Base-by-base conservation (phyloP, 2,329 filamentous ascomycete genomes). In the Diaporthe citri region DNA sequence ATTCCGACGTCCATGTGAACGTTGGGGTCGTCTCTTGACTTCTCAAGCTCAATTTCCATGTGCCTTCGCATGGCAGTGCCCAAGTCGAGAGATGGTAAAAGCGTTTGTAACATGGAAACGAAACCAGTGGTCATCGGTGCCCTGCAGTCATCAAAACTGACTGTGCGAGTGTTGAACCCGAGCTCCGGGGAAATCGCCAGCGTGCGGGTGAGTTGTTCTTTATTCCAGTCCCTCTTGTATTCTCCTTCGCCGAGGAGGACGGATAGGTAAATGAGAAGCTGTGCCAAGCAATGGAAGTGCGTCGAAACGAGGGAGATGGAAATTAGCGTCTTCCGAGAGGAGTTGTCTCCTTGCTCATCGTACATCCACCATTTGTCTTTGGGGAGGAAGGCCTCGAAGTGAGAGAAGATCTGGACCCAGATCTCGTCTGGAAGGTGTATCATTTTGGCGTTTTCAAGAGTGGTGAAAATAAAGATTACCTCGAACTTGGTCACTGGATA, bases 391-490 rank as follows among this genome's bases (percentile, higher is more conserved):
- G 12, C 25, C 6, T 17, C 22, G 10, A 22, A 13, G 6, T 60
- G 20, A 9, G 56, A 39, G 34, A 60, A 60, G 22, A 60, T 60
- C 13, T 60, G 56, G 34, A 41, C 34, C 56, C 34, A 60, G 34
- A 60, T 41, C 22, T 60, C 56, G 56, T 60, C 56, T 3, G 56
- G 56, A 41, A 60, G 20, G 2, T 34, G 56, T 34, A 6, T 13
- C 56, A 60, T 60, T 2, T 39, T 60, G 20, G 34, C 22, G 56
- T 25, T 10, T 17, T 25, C 22, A 41, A 22, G 22, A 15, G 9
- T 2, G 5, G 12, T 12, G 8, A 13, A 4, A 12, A 7, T 20
- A 1, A n/a, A n/a, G 13, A 8, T 10, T 52, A 1, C n/a, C 4
- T 52, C 25, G 48, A 2, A 52, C 12, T 12, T 25, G 10, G 20